phyloP scores from a whole-genome alignment of 495 filamentous ascomycete genomes.

The Podospora sp. region DNA sequence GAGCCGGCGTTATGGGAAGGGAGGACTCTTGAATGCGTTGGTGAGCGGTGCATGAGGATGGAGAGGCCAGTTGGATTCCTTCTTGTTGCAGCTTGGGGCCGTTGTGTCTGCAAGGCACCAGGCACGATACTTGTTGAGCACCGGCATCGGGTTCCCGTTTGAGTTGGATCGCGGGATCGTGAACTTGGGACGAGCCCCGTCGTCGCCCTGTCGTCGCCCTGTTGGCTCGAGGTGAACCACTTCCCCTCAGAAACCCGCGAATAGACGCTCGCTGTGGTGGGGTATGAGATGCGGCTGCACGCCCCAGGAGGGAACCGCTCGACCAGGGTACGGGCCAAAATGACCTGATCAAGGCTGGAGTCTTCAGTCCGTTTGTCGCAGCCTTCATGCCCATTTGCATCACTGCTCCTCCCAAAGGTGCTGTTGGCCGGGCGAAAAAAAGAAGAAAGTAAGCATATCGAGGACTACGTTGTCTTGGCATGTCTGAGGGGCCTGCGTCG shows the following conservation, averaged over 20 bases:
- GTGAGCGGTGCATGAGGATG: too few relatives aligned
- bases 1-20: neutral
- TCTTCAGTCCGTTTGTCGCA: neutral
- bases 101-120: neutral
- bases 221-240: neutral
- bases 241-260: too few relatives aligned
- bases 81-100: neutral
- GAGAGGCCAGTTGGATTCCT: neutral
- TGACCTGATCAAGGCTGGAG: neutral
- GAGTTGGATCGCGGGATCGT: neutral
- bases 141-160: neutral
- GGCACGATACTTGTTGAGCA: too few relatives aligned
- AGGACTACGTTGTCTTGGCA: conserved; percentile 16
- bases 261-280: neutral
- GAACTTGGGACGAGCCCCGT: neutral
- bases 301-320: neutral
- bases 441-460: neutral
- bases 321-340: neutral
- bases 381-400: neutral
- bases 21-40: neutral
- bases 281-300: neutral
- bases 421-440: neutral
- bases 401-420: neutral
- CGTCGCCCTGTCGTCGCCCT: neutral
- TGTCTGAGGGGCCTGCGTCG: conserved; percentile 20